Evolutionary conservation across 1,139 yeast species (phyloP).

Genomic region (Suhomyces wounanorum): DNA sequence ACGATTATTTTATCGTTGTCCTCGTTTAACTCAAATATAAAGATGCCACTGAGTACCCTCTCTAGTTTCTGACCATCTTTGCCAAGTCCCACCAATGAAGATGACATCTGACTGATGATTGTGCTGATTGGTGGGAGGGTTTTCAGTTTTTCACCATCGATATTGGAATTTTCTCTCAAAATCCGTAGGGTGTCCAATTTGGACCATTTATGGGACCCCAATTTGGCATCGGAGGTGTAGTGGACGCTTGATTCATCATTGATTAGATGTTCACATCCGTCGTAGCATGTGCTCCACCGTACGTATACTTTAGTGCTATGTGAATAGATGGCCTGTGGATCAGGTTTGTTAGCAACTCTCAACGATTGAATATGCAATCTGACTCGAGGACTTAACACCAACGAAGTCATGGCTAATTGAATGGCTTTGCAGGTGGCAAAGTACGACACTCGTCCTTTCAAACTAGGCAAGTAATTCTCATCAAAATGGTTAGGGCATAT

Average conservation of each 20-base stretch:
- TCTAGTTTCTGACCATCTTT: constrained; percentile 41
- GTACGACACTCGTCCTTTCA: constrained; percentile 63
- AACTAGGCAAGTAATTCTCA: constrained; percentile 53
- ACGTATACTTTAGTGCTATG: constrained; percentile 56
- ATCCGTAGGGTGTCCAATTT: constrained; percentile 32
- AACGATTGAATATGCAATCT: constrained; percentile 54
- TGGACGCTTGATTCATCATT: constrained; percentile 17
- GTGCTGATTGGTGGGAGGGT: constrained; percentile 26
- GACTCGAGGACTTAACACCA: constrained; percentile 53
- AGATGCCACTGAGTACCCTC: constrained; percentile 64
- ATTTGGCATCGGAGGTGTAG: constrained; percentile 41
- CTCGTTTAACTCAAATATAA: constrained; percentile 70
- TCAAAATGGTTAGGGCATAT: constrained; percentile 61
- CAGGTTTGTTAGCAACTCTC: constrained; percentile 24
- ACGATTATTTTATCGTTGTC: constrained; percentile 59
- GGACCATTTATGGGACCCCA: constrained; percentile 45
- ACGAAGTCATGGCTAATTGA: constrained; percentile 54
- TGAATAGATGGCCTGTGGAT: constrained; percentile 36
- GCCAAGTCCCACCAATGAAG: constrained; percentile 35
- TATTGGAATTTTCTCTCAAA: constrained; percentile 13
- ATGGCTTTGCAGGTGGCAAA: constrained; percentile 55
- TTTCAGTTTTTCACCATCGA: constrained; percentile 9
- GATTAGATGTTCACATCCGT: constrained; percentile 50
- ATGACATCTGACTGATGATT: constrained; percentile 29
- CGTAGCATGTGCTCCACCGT: constrained; percentile 64